Conservation (phyloP, 139 green algal genomes). For the Bryopsis sp. region DNA sequence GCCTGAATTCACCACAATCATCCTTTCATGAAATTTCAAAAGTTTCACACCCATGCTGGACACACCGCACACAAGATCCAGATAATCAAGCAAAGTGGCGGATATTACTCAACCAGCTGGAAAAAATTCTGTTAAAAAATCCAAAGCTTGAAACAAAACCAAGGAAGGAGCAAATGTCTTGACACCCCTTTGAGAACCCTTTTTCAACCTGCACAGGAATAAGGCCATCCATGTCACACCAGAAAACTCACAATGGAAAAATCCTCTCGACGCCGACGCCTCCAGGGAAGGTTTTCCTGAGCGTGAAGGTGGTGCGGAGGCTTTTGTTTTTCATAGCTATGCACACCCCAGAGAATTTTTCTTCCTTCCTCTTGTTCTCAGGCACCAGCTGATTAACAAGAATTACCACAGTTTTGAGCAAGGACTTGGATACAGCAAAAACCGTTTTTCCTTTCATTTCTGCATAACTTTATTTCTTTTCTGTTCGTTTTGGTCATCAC, state of each 20-base stretch:
- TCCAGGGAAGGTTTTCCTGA: background rate
- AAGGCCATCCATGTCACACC: background rate
- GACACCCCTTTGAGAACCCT: background rate
- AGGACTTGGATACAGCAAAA: no score
- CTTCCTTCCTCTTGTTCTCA: constrained; percentile 8
- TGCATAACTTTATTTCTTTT: no score
- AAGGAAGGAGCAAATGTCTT: background rate
- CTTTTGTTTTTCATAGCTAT: constrained; percentile 15
- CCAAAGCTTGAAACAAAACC: background rate
- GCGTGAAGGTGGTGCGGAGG: background rate
- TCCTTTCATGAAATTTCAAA: no score
- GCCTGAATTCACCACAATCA: background rate
- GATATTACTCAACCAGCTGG: no score
- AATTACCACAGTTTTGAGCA: background rate
- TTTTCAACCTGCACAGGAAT: background rate
- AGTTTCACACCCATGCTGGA: no score
- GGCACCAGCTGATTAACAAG: background rate
- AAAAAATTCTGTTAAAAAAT: no score
- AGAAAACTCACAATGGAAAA: constrained; percentile 11
- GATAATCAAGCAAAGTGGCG: no score
- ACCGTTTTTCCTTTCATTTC: no score
- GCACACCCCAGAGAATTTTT: constrained; percentile 4
- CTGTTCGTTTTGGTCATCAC: no score
- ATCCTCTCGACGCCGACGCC: background rate
- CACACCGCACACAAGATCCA: no score